Conservation (phyloP, 768 basidiomycete genomes). For the Agrocybe chaxingu region DNA sequence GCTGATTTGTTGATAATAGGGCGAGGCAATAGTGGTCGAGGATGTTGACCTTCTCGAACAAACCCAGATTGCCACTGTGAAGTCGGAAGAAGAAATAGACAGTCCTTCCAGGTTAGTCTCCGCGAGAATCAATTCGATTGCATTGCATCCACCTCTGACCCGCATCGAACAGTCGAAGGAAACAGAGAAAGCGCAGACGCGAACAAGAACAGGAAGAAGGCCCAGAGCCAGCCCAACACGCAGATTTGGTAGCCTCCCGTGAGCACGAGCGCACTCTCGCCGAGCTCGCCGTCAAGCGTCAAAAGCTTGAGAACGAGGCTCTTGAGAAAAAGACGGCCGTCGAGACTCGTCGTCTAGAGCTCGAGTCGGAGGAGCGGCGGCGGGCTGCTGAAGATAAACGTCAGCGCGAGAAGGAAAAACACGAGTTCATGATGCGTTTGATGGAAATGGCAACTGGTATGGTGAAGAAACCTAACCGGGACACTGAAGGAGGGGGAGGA, state of each 20-base stretch:
- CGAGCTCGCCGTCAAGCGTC: background rate
- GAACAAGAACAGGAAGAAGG: background rate
- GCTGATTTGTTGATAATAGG: too few species aligned
- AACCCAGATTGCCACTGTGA: too few species aligned
- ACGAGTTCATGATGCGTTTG: conserved; percentile 2
- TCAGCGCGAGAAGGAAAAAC: conserved; percentile 6
- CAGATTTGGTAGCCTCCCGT: background rate
- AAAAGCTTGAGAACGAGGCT: conserved; percentile 6
- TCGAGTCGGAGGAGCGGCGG: conserved; percentile 4
- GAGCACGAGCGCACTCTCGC: background rate
- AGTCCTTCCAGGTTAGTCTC: too few species aligned
- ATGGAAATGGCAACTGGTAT: conserved; percentile 2
- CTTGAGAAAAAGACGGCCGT: conserved; percentile 3
- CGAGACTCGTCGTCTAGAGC: conserved; percentile 4
- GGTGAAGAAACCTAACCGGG: background rate
- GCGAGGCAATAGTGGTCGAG: too few species aligned
- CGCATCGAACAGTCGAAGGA: too few species aligned
- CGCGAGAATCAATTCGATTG: too few species aligned
- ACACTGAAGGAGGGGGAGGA: too few species aligned
- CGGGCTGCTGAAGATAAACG: background rate
- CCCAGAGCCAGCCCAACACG: too few species aligned
- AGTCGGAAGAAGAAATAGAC: too few species aligned
- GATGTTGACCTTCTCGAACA: too few species aligned
- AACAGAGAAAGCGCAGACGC: background rate
- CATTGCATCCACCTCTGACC: too few species aligned